Conservation (phyloP, 441 rosid genomes). For the Erodium trifolium region DNA sequence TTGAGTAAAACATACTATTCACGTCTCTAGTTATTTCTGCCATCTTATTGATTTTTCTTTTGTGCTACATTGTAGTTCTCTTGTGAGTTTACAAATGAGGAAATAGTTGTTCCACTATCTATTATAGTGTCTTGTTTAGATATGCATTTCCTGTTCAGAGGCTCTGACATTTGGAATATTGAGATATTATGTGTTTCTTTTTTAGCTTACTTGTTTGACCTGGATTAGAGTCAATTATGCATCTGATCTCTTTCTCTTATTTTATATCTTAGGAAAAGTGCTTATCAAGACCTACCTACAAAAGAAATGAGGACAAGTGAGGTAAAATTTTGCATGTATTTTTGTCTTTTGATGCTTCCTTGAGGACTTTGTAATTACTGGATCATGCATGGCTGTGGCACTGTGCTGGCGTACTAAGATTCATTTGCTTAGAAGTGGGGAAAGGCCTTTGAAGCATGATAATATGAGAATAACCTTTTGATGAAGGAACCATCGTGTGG, state of each 20-base stretch:
- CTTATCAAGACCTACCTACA: slow-evolving; percentile 25
- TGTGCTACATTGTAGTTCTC: not conserved
- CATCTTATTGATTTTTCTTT: too few species aligned
- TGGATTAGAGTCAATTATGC: slow-evolving; percentile 4
- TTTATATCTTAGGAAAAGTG: slow-evolving; percentile 34
- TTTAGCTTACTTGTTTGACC: slow-evolving; percentile 13
- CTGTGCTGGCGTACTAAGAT: too few species aligned
- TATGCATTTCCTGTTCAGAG: slow-evolving; percentile 7
- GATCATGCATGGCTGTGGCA: too few species aligned
- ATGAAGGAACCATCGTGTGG: too few species aligned
- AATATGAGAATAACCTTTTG: too few species aligned
- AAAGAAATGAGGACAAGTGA: slow-evolving; percentile 31
- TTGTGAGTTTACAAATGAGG: not conserved
- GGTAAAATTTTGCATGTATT: slow-evolving; percentile 27
- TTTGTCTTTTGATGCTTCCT: slow-evolving; percentile 7
- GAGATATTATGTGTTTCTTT: slow-evolving; percentile 13
- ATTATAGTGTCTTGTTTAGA: not conserved
- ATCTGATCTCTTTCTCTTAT: slow-evolving; percentile 7
- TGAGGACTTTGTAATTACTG: not conserved
- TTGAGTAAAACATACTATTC: too few species aligned
- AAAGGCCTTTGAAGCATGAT: too few species aligned
- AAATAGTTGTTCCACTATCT: not conserved
- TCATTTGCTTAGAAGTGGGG: too few species aligned
- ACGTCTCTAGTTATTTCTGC: too few species aligned
- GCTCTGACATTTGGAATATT: slow-evolving; percentile 14